phyloP scores from a whole-genome alignment of 2,329 filamentous ascomycete genomes.

The Colletotrichum kahawae region DNA sequence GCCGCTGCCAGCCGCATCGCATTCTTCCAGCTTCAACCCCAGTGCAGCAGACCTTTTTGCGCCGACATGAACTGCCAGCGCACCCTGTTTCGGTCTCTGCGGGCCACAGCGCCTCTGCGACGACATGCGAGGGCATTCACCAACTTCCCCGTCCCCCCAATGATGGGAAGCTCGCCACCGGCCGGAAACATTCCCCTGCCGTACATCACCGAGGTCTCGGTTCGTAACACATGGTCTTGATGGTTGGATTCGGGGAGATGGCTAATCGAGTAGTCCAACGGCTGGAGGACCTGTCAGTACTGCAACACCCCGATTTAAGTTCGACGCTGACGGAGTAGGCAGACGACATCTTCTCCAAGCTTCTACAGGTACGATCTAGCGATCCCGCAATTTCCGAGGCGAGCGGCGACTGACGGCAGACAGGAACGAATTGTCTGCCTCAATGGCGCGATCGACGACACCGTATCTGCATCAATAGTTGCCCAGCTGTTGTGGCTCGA shows the following conservation, averaged over 20 bases:
- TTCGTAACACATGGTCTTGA: conserved; percentile 31
- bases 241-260: background rate
- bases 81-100: conserved; percentile 37
- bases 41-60: background rate
- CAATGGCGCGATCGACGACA: conserved; percentile 90
- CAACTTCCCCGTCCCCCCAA: conserved; percentile 36
- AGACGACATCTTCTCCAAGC: conserved; percentile 85
- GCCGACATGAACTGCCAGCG: conserved; percentile 40
- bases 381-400: conserved; percentile 18
- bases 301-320: background rate
- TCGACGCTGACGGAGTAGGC: conserved; percentile 25
- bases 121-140: conserved; percentile 47
- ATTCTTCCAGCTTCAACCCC: background rate
- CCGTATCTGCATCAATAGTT: conserved; percentile 89
- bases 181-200: conserved; percentile 58
- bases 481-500: conserved; percentile 98
- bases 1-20: conserved; percentile 1
- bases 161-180: conserved; percentile 24
- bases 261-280: conserved; percentile 65
- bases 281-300: conserved; percentile 77
- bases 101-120: conserved; percentile 32
- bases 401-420: conserved; percentile 15
- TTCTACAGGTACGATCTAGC: conserved; percentile 65
- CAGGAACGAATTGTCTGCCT: conserved; percentile 93
- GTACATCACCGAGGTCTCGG: conserved; percentile 62